Base-by-base conservation (phyloP, 495 filamentous ascomycete genomes). In the Saxophila tyrrhenica region DNA sequence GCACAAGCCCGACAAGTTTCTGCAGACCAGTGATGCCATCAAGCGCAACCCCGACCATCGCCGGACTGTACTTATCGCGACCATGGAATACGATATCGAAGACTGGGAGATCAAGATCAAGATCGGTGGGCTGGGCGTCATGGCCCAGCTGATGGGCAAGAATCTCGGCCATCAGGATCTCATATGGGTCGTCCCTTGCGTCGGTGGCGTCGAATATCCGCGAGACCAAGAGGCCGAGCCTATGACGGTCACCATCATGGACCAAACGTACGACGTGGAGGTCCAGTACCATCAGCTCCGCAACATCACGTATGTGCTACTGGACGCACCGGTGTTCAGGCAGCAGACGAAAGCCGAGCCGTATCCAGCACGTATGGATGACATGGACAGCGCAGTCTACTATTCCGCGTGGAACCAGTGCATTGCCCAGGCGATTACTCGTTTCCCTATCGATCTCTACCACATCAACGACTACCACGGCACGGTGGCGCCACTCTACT, bases 401-500 rank as follows among this genome's bases (percentile, higher is more conserved):
- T 86, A 86, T 60, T 82, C 80, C 0, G 80, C 82, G 0, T 86
- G 82, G 82, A 86, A 86, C 54, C 74, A 75, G 56, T 85, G 82
- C 54, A 83, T 85, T 59, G 78, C 82, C 1, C 70, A 80, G 50
- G 64, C 79, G 0, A 73, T 84, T 46, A 74, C 63, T 44, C 71
- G 75, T 25, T 79, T 78, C 62, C 76, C 80, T 0, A 71, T 85
- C 35, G 82, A 86, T 59, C 63, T 87, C 19, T 87, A 87, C 62
- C 84, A 88, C 64, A 82, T 87, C 61, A 88, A 88, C 65, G 84
- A 88, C 64, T 88, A 87, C 62, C 84, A 88, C 55, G 84, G 84
- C 32, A 79, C 83, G n/a, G 66, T 82, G 5, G 84, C 84, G 25
- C 83, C 82, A 10, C 69, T 87, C 10, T 82, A 88, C 56, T 72